Evolutionary conservation across 371 early-diverging fungal genomes (phyloP).

Genomic region (Cokeromyces recurvatus): DNA sequence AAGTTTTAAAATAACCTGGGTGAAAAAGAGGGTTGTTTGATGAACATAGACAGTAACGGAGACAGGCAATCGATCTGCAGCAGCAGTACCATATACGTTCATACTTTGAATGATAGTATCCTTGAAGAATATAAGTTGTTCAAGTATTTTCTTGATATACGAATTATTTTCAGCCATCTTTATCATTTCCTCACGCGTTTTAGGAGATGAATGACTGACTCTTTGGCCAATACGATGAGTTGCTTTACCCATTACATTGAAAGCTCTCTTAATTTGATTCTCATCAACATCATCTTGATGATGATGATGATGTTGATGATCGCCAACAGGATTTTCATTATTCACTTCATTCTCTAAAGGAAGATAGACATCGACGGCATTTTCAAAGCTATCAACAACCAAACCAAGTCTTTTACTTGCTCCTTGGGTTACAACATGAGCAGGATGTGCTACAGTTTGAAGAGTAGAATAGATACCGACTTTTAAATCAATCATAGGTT

Average conservation of each 20-base stretch:
- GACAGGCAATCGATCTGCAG: constrained; percentile 25
- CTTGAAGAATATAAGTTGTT: constrained; percentile 25
- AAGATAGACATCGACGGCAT: constrained; percentile 47
- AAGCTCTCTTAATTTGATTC: constrained; percentile 33
- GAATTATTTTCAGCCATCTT: constrained; percentile 15
- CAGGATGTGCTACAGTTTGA: constrained; percentile 38
- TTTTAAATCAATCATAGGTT: constrained; percentile 23
- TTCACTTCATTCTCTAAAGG: constrained; percentile 13
- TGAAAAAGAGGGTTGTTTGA: constrained; percentile 16
- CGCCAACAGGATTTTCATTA: constrained; percentile 1
- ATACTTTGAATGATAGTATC: too few species aligned
- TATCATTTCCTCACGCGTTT: constrained; percentile 27
- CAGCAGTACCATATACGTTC: constrained; percentile 24
- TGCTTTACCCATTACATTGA: constrained; percentile 25
- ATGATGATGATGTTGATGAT: too few species aligned
- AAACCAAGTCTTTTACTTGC: constrained; percentile 38
- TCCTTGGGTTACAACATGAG: constrained; percentile 37
- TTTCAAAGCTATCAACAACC: constrained; percentile 44
- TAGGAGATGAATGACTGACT: constrained; percentile 26
- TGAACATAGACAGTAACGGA: constrained; percentile 17
- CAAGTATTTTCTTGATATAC: constrained; percentile 14
- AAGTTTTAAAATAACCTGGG: constrained; percentile 12
- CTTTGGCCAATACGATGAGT: constrained; percentile 28
- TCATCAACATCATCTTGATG: constrained; percentile 8
- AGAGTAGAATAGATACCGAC: constrained; percentile 36